Conservation (phyloP, 192 early-diverging fungal genomes). For the Backusella psychrophila region DNA sequence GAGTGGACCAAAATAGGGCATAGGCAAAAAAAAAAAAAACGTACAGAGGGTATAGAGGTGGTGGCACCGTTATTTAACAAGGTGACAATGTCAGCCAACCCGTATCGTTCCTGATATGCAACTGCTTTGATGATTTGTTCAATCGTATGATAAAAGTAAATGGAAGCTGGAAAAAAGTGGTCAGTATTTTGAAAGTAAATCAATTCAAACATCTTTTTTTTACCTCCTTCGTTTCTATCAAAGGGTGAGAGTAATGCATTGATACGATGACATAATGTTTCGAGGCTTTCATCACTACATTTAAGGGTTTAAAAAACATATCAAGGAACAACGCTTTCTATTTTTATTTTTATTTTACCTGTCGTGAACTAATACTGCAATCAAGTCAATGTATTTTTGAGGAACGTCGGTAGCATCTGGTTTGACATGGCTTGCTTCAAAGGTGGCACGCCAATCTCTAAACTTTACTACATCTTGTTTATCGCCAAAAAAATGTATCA, state of each 20-base stretch:
- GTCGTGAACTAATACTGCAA: conserved; percentile 9
- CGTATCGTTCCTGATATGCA: conserved; percentile 7
- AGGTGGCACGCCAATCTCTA: neutral
- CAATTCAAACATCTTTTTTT: neutral
- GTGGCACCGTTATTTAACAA: neutral
- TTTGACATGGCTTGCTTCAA: neutral
- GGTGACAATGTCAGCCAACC: neutral
- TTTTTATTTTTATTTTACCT: neutral
- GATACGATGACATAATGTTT: neutral
- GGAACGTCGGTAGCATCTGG: conserved; percentile 1
- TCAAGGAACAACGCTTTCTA: too few relatives aligned
- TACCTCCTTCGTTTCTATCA: conserved; percentile 23
- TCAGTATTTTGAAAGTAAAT: too few relatives aligned
- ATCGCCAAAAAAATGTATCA: too few relatives aligned
- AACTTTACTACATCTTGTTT: neutral
- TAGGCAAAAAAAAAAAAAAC: neutral
- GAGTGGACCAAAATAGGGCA: too few relatives aligned
- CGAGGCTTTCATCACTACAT: conserved; percentile 9
- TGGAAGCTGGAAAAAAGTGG: neutral
- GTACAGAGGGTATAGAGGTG: conserved; percentile 6
- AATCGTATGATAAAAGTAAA: conserved; percentile 7
- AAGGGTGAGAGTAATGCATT: conserved; percentile 21
- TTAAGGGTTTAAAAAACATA: too few relatives aligned
- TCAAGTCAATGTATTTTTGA: neutral
- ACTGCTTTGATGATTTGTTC: neutral